Evolutionary conservation across 2,329 filamentous ascomycete species (phyloP).

Genomic region (Trichophyton rubrum): DNA sequence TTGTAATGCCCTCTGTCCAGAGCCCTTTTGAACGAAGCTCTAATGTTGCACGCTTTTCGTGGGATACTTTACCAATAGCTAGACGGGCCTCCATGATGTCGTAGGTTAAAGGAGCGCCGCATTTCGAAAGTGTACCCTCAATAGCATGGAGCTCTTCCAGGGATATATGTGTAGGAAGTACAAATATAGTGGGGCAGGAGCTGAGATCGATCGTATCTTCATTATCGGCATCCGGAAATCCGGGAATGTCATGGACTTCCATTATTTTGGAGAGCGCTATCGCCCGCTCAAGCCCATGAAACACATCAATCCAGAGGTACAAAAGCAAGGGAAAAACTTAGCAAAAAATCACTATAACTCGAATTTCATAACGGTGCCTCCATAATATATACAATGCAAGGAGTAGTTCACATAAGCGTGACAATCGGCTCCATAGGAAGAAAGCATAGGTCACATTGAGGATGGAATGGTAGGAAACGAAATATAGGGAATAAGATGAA

Average conservation of each 20-base stretch:
- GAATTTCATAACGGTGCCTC: background rate
- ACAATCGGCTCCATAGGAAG: background rate
- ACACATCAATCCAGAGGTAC: background rate
- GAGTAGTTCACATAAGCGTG: background rate
- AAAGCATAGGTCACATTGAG: background rate
- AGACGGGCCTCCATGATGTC: constrained; percentile 60
- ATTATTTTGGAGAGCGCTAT: background rate
- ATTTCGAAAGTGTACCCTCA: constrained; percentile 48
- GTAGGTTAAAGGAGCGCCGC: constrained; percentile 51
- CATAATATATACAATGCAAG: background rate
- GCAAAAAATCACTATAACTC: background rate
- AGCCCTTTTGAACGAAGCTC: constrained; percentile 62
- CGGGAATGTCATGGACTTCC: background rate
- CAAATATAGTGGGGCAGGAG: constrained; percentile 51
- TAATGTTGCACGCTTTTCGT: constrained; percentile 57
- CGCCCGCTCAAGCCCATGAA: background rate
- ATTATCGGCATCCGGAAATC: background rate
- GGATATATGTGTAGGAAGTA: constrained; percentile 59
- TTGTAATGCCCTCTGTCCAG: constrained; percentile 29
- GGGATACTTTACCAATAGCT: constrained; percentile 60
- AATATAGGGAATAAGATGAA: background rate
- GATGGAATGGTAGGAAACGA: too few species aligned
- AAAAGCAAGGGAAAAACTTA: background rate
- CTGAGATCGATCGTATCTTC: constrained; percentile 8
- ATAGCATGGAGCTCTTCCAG: constrained; percentile 50